Conservation (phyloP, 805 yeast genomes). For the Cyberlindnera xishuangbannaensis region DNA sequence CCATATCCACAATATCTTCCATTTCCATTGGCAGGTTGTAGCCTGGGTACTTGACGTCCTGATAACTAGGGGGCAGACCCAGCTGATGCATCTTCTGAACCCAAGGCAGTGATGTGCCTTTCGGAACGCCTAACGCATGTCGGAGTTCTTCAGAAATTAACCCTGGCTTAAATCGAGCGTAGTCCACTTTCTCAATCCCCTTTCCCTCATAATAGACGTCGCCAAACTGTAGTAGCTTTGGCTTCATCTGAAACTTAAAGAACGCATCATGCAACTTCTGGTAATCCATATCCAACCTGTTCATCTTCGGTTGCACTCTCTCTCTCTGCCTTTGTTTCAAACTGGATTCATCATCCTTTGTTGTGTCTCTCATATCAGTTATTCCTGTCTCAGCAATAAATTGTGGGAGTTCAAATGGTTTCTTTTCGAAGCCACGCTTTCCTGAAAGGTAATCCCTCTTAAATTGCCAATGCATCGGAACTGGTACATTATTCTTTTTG, state of each 20-base stretch:
- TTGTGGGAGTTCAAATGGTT: constrained; percentile 72
- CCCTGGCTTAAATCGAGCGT: constrained; percentile 57
- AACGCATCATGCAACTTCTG: constrained; percentile 79
- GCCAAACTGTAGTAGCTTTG: constrained; percentile 63
- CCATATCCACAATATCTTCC: constrained; percentile 27
- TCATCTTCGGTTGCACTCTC: constrained; percentile 85
- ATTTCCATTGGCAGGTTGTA: constrained; percentile 37
- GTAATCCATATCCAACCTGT: constrained; percentile 80
- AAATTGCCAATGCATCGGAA: constrained; percentile 81
- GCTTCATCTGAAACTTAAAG: constrained; percentile 74
- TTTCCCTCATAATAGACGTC: constrained; percentile 77
- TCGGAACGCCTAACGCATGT: constrained; percentile 62
- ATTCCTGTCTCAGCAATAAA: constrained; percentile 82
- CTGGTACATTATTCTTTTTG: constrained; percentile 59
- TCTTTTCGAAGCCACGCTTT: constrained; percentile 58
- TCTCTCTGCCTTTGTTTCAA: constrained; percentile 74
- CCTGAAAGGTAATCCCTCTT: constrained; percentile 70
- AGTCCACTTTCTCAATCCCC: constrained; percentile 43
- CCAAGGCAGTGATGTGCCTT: constrained; percentile 63
- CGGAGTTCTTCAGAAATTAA: constrained; percentile 53
- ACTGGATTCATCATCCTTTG: constrained; percentile 42
- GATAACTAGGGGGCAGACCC: constrained; percentile 85
- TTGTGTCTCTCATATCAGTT: constrained; percentile 71
- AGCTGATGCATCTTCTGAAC: constrained; percentile 53
- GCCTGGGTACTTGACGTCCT: constrained; percentile 54